Percentiles rank a stretch among this genome's conserved stretches.
These are phyloP conservation scores for Rhodosorus marinus DNA, from an alignment of 23 red algal genomes.

Conservation along the genomic window DNA sequence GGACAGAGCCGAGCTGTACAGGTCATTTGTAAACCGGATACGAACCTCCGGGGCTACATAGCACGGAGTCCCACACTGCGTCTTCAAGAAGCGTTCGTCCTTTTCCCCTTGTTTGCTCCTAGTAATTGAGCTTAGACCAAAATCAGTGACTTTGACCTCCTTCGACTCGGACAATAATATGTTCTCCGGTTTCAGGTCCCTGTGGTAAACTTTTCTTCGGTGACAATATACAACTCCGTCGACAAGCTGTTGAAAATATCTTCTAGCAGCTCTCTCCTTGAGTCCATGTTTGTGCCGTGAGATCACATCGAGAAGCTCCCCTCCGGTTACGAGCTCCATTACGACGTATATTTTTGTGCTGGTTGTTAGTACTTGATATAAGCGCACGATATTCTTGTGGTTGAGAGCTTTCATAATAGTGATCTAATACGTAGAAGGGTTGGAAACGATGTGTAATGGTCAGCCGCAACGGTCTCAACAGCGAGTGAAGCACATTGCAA, in stretches of 20 bases:
- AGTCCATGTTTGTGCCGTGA: constrained; percentile 35
- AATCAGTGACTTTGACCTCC: constrained; percentile 80
- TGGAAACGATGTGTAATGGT: no score
- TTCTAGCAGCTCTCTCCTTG: constrained; percentile 46
- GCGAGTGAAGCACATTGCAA: no score
- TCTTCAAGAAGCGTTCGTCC: constrained; percentile 33
- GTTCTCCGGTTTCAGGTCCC: constrained; percentile 89
- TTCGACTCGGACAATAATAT: constrained; percentile 47
- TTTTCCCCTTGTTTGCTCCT: constrained; percentile 38
- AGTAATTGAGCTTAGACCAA: constrained; percentile 64
- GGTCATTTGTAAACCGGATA: no score
- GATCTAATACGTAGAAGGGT: no score
- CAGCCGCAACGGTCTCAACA: no score
- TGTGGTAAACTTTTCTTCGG: constrained; percentile 76
- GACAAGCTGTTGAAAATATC: constrained; percentile 91
- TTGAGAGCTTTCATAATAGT: constrained; percentile 96
- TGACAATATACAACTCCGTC: constrained; percentile 96
- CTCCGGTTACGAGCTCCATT: constrained; percentile 89
- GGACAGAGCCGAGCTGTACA: no score
- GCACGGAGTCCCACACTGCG: constrained; percentile 56
- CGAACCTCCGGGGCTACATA: constrained; percentile 71
- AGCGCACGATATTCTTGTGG: constrained; percentile 74
- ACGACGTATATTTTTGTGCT: constrained; percentile 86
- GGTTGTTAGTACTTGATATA: constrained; percentile 71
- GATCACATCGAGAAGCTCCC: constrained; percentile 96